Conservation (phyloP, 2,329 filamentous ascomycete species). For the Alternaria consortialis region DNA sequence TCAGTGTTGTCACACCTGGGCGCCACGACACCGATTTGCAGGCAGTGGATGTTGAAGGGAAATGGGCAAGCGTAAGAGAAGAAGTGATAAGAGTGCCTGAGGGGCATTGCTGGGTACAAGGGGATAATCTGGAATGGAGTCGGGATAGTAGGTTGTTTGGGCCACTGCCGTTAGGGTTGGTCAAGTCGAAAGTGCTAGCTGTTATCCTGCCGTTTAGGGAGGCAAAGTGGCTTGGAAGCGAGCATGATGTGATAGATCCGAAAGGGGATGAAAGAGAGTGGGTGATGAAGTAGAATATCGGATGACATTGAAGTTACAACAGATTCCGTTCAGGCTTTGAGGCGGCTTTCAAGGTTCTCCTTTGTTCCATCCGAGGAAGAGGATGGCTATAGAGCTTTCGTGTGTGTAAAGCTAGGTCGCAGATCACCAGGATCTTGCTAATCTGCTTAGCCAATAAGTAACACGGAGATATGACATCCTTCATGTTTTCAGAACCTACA, state of each 20-base stretch:
- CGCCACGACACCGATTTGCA: conserved; percentile 36
- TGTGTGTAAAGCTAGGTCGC: not conserved
- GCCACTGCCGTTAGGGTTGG: conserved; percentile 82
- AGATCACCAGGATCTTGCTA: not conserved
- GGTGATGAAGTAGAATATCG: conserved; percentile 9
- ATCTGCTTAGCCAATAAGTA: not conserved
- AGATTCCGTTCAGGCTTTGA: not conserved
- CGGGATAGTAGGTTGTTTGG: conserved; percentile 88
- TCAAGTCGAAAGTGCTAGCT: conserved; percentile 80
- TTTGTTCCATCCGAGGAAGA: not conserved
- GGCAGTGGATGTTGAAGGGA: conserved; percentile 32
- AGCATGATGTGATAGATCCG: conserved; percentile 24
- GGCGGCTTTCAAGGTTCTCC: not conserved
- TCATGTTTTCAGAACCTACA: not conserved
- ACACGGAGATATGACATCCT: not conserved
- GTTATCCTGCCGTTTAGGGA: conserved; percentile 35
- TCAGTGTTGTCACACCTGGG: conserved; percentile 70
- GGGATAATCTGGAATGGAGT: conserved; percentile 86
- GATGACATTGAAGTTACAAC: not conserved
- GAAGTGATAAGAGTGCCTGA: conserved; percentile 80
- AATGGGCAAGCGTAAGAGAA: conserved; percentile 42
- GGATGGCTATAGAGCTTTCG: not conserved
- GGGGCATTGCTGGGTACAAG: conserved; percentile 90
- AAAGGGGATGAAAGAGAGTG: conserved; percentile 21
- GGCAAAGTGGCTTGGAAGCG: conserved; percentile 37